These are phyloP conservation scores for Gardenia jasminoides DNA, from an alignment of 257 asterid species.

Conservation along the genomic window DNA sequence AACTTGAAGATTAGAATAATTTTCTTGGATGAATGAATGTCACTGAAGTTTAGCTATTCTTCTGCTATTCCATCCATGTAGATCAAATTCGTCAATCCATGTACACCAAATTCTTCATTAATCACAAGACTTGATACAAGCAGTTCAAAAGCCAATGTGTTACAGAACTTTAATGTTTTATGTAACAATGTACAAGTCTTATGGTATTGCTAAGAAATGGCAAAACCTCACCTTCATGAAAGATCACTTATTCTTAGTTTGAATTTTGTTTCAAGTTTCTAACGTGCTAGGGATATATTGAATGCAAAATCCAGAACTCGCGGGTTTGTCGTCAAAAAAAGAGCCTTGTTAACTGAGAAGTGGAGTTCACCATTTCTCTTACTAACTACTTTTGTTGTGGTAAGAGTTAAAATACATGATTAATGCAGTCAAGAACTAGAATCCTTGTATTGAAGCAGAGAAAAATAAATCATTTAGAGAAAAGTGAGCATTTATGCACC, in stretches of 20 bases:
- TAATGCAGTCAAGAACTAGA: neutral
- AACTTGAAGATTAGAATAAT: no score
- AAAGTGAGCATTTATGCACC: constrained; percentile 12
- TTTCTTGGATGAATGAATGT: no score
- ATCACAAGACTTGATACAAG: neutral
- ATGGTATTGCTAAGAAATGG: neutral
- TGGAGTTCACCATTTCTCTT: neutral
- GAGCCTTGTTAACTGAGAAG: neutral
- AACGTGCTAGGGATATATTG: neutral
- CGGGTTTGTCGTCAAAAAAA: no score
- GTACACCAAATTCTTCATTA: neutral
- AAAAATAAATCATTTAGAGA: neutral
- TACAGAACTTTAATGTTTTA: neutral
- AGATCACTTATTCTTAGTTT: neutral
- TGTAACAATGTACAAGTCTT: no score
- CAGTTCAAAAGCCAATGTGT: neutral
- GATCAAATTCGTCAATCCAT: no score
- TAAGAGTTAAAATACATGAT: neutral
- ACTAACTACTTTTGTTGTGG: neutral
- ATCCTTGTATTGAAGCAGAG: neutral
- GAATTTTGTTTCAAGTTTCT: neutral
- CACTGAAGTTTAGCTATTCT: no score
- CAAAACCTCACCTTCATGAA: no score
- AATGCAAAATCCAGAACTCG: no score
- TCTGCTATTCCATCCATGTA: neutral